Conservation (phyloP, 2,329 filamentous ascomycete species). For the Fusarium virguliforme region DNA sequence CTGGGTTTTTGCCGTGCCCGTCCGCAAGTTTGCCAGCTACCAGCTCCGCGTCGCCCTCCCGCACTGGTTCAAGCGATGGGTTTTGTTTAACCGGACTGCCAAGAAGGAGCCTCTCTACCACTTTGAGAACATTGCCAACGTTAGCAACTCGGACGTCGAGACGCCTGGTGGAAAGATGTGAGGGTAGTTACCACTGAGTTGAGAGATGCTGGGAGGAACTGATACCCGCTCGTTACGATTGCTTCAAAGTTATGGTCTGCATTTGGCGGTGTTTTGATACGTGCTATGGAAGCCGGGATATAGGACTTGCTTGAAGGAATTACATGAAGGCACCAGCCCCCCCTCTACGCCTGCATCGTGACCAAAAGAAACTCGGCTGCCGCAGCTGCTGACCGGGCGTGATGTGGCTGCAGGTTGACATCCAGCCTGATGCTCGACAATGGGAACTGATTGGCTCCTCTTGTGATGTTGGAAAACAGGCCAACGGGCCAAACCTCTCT, state of each 20-base stretch:
- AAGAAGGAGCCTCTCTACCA: constrained; percentile 57
- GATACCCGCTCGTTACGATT: constrained; percentile 33
- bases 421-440: no score
- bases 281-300: neutral
- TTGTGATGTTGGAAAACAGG: no score
- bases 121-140: constrained; percentile 52
- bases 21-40: constrained; percentile 60
- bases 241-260: constrained; percentile 7
- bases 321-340: neutral
- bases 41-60: constrained; percentile 40
- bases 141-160: constrained; percentile 36
- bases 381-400: no score
- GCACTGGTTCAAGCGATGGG: constrained; percentile 45
- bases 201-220: constrained; percentile 2
- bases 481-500: no score
- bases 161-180: constrained; percentile 35
- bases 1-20: constrained; percentile 66
- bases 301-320: neutral
- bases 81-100: constrained; percentile 39
- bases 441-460: no score
- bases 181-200: neutral
- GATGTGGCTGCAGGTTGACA: no score
- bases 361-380: no score
- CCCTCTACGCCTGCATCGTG: no score
- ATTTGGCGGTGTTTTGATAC: constrained; percentile 9